phyloP scores from a whole-genome alignment of 2,329 filamentous ascomycete species.

The Alternaria brassicicola region DNA sequence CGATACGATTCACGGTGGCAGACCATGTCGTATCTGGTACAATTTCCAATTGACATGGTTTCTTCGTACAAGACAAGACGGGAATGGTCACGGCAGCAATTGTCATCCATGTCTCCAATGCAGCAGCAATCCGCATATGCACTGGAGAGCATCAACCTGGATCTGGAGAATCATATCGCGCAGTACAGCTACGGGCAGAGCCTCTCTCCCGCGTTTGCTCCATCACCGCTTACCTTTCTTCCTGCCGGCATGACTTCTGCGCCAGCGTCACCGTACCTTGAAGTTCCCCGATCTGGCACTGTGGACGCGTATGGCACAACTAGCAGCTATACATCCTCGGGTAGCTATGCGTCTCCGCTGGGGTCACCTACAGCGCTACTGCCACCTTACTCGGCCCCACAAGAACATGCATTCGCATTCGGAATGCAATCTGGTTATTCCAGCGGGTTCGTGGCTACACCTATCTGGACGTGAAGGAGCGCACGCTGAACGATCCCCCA shows the following conservation, averaged over 20 bases:
- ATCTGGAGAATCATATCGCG: conserved; percentile 50
- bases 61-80: conserved; percentile 50
- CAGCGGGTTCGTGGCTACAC: conserved; percentile 53
- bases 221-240: conserved; percentile 52
- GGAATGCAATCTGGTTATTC: conserved; percentile 50
- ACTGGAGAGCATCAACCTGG: conserved; percentile 49
- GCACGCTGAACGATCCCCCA: conserved; percentile 51
- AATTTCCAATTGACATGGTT: conserved; percentile 54
- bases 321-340: conserved; percentile 40
- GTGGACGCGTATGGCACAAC: conserved; percentile 36
- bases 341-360: conserved; percentile 47
- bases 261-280: conserved; percentile 52
- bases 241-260: conserved; percentile 43
- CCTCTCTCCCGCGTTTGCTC: conserved; percentile 58
- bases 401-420: conserved; percentile 51
- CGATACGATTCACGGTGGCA: conserved; percentile 51
- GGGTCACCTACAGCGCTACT: conserved; percentile 45
- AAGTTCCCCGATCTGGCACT: conserved; percentile 49
- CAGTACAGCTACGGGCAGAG: conserved; percentile 52
- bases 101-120: conserved; percentile 39
- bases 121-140: conserved; percentile 48
- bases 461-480: conserved; percentile 51
- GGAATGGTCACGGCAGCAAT: conserved; percentile 50
- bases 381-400: conserved; percentile 43
- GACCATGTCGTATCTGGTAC: conserved; percentile 54